Evolutionary conservation across 768 basidiomycete species (phyloP), one percentile per base, ranked within the genome.

Genomic region (Leccinum subgranulosum): DNA sequence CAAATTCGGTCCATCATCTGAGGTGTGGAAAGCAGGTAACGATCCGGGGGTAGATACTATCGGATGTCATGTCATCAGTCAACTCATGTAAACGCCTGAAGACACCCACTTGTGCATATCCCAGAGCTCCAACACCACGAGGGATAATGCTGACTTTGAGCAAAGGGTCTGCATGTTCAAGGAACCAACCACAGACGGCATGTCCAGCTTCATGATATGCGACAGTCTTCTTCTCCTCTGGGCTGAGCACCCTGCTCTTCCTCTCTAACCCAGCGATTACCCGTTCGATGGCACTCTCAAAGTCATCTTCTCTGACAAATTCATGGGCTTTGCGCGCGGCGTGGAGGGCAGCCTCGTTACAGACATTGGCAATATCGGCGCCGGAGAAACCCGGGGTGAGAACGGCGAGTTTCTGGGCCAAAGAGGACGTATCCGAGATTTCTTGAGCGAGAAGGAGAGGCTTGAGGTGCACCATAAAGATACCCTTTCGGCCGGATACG

Each of bases 161-260:
- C 49, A 98, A 75, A 36, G 96, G 96, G 69, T 98, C 94, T 46
- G 97, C 97, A 62, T 95, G 92, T 74, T 98, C 94, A 64, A 99
- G 77, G 81, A 91, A 98, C 97, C 97, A 99, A 4, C 97, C 97
- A 67, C 92, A 95, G 47, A 98, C 88, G 21, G 97, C 97, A 73
- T 99, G 97, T 5, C 97, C 97, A 23, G 97, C 97, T 79, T 99
- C 97, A 69, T 99, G 97, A 72, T 98, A 98, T 8, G 97, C 97
- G 45, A 98, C 95, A 0, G 91, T 98, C 77, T 87, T 95, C 86
- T 99, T 99, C 81, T 99, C 97, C 65, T 97, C 94, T 23, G 86
- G 81, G 66, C 91, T 94, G 47, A 99, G 78, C 28, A 98, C 90
- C 57, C 95, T 80, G 62, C 89, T 93, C 83, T 98, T 99, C 69